These are phyloP conservation scores for Ramularia collo-cygni DNA, from an alignment of 2,329 filamentous ascomycete genomes.

Conservation along the genomic window DNA sequence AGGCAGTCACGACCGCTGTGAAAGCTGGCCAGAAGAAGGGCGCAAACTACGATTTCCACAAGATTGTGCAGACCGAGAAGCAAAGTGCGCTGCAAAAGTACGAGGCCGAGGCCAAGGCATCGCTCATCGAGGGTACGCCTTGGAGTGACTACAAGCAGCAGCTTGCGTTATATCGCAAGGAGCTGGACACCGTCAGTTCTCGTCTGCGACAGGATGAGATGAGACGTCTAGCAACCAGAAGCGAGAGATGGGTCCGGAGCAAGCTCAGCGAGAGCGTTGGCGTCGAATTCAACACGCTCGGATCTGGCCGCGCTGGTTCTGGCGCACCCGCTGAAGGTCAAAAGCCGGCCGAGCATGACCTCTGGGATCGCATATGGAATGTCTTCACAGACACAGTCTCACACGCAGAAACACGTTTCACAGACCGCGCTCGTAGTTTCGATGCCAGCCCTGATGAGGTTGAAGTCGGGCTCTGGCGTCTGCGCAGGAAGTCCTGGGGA, in stretches of 20 bases:
- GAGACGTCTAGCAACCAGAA: slow-evolving; percentile 79
- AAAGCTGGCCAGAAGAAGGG: slow-evolving; percentile 92
- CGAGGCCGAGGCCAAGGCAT: slow-evolving; percentile 64
- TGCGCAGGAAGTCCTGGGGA: slow-evolving; percentile 90
- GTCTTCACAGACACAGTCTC: slow-evolving; percentile 75
- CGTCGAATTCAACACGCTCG: slow-evolving; percentile 92
- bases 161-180: slow-evolving; percentile 73
- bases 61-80: slow-evolving; percentile 83
- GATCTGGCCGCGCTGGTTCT: slow-evolving; percentile 74
- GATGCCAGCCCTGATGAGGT: slow-evolving; percentile 89
- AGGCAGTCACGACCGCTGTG: slow-evolving; percentile 78
- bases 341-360: slow-evolving; percentile 71
- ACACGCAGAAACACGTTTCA: slow-evolving; percentile 79
- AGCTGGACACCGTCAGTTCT: slow-evolving; percentile 80
- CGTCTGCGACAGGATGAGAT: slow-evolving; percentile 91
- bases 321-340: slow-evolving; percentile 74
- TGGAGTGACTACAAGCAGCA: slow-evolving; percentile 88
- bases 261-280: slow-evolving; percentile 81
- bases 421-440: slow-evolving; percentile 84
- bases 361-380: slow-evolving; percentile 94
- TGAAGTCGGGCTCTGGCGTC: slow-evolving; percentile 82
- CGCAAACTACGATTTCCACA: slow-evolving; percentile 84
- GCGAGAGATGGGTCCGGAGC: slow-evolving; percentile 90
- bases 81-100: slow-evolving; percentile 67
- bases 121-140: slow-evolving; percentile 68